These are phyloP conservation scores for Leucogyrophana mollusca DNA, from an alignment of 768 basidiomycete species.

Conservation along the genomic window DNA sequence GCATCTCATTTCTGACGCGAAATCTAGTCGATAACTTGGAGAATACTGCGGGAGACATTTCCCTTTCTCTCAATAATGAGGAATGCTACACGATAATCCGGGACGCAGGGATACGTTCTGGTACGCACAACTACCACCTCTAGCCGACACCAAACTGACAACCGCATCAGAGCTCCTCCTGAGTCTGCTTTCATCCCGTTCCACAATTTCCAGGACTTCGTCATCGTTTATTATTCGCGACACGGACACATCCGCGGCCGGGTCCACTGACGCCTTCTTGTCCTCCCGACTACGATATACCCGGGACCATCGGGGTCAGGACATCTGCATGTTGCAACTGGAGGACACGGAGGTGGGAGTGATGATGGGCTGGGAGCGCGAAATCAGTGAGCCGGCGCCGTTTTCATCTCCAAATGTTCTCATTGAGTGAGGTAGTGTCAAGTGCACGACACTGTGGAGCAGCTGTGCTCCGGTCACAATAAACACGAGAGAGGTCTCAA, in stretches of 20 bases:
- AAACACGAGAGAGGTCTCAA: slow-evolving; percentile 47
- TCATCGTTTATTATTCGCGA: slow-evolving; percentile 43
- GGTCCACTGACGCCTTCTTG: slow-evolving; percentile 70
- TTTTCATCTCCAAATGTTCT: slow-evolving; percentile 2
- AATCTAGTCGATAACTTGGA: slow-evolving; percentile 81
- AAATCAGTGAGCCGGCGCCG: slow-evolving; percentile 57
- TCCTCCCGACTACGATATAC: slow-evolving; percentile 66
- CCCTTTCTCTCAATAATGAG: slow-evolving; percentile 79
- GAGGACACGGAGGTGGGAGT: slow-evolving; percentile 80
- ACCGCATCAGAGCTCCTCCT: slow-evolving; percentile 64
- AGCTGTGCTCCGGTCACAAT: slow-evolving; percentile 55
- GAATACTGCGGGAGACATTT: slow-evolving; percentile 88
- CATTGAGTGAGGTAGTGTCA: slow-evolving; percentile 21
- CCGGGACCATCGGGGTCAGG: slow-evolving; percentile 71
- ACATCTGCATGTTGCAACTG: slow-evolving; percentile 70
- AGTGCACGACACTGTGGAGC: slow-evolving; percentile 78
- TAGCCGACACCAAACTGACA: not conserved
- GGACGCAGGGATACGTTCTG: slow-evolving; percentile 81
- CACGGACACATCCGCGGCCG: slow-evolving; percentile 54
- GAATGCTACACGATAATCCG: slow-evolving; percentile 75
- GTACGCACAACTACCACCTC: not conserved
- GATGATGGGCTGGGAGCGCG: slow-evolving; percentile 99
- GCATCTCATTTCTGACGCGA: not conserved
- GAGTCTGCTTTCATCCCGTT: slow-evolving; percentile 52
- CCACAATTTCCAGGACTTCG: slow-evolving; percentile 20